Conservation (phyloP, 345 rosid species). For the Citrus inodora region DNA sequence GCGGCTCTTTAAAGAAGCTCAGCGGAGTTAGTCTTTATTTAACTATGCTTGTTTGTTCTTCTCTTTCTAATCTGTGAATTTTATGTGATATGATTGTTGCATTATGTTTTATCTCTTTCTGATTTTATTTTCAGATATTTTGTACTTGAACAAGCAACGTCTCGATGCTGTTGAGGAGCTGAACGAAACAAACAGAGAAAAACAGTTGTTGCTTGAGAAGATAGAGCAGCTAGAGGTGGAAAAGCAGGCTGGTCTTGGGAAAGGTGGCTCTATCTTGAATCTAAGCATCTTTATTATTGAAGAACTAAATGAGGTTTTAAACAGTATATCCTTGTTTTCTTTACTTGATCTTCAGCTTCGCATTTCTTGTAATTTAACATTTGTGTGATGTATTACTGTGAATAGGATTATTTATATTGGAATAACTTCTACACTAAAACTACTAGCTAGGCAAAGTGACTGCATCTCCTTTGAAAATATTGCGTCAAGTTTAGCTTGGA, state of each 20-base stretch:
- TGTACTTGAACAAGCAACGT: constrained; percentile 66
- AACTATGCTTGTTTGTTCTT: neutral
- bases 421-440: neutral
- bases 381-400: neutral
- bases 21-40: constrained; percentile 45
- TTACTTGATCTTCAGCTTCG: neutral
- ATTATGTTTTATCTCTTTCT: neutral
- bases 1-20: constrained; percentile 73
- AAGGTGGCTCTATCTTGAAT: constrained; percentile 32
- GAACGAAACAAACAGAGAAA: constrained; percentile 46
- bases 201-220: constrained; percentile 44
- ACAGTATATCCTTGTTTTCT: neutral
- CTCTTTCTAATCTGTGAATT: neutral
- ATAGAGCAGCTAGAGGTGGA: constrained; percentile 44
- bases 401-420: neutral
- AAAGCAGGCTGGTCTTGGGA: constrained; percentile 28
- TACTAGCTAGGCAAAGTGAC: neutral
- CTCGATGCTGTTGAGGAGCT: constrained; percentile 60
- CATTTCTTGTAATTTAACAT: neutral
- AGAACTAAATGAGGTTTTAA: neutral
- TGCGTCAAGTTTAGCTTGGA: neutral
- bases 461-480: neutral
- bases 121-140: constrained; percentile 43
- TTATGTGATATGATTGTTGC: neutral
- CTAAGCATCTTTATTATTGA: constrained; percentile 6